These are phyloP conservation scores for Pythium myriotylum DNA, from an alignment of 352 stramenopile genomes.

Conservation along the genomic window DNA sequence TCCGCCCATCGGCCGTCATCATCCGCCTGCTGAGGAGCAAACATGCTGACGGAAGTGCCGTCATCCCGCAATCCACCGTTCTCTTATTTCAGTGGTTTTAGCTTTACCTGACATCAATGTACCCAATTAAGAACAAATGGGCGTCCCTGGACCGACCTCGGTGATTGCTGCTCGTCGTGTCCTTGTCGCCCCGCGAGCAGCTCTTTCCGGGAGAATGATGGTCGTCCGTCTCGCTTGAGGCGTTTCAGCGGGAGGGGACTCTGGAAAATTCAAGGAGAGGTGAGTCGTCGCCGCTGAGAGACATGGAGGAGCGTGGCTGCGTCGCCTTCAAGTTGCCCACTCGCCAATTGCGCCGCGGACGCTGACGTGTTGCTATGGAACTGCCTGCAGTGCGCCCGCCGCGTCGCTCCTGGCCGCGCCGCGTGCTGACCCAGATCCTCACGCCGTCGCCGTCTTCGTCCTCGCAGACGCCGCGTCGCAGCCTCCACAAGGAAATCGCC, in stretches of 20 bases:
- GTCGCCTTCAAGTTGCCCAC: not conserved
- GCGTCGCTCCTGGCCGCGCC: constrained; percentile 27
- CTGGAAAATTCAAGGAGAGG: no score
- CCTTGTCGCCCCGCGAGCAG: no score
- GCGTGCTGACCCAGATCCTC: constrained; percentile 23
- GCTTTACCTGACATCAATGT: not conserved
- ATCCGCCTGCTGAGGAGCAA: constrained; percentile 3
- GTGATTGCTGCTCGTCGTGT: no score
- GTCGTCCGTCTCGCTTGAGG: no score
- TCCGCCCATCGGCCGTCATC: not conserved
- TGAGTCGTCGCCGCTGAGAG: no score
- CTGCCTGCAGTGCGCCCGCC: constrained; percentile 31
- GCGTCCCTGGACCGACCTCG: no score
- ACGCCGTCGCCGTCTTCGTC: no score
- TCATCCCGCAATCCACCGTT: constrained; percentile 9
- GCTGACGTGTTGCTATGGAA: constrained; percentile 24
- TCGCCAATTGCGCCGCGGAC: constrained; percentile 9
- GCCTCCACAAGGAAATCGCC: constrained; percentile 6
- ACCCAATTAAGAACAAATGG: not conserved
- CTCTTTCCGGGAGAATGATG: no score
- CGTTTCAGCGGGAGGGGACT: no score
- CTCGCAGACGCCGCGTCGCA: constrained; percentile 3
- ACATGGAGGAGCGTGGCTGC: no score
- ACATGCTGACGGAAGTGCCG: constrained; percentile 7
- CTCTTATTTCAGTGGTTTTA: not conserved